These are phyloP conservation scores for Graphilbum ipis-grandicollis DNA, from an alignment of 2,329 filamentous ascomycete genomes.

Conservation along the genomic window DNA sequence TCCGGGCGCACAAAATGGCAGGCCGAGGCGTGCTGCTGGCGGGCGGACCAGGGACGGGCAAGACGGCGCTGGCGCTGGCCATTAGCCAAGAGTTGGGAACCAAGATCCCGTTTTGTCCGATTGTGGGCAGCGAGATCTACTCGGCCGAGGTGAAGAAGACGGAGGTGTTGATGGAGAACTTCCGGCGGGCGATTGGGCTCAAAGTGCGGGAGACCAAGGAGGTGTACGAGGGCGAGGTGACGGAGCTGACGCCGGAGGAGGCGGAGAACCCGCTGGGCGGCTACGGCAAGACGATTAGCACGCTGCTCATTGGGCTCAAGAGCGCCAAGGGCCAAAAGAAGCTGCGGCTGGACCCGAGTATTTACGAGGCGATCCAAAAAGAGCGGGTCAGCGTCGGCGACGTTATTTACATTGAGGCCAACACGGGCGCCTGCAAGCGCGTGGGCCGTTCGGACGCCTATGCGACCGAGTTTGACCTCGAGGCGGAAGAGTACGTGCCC, in stretches of 20 bases:
- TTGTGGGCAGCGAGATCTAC: constrained; percentile 96
- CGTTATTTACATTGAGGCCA: constrained; percentile 98
- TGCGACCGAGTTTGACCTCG: constrained; percentile 93
- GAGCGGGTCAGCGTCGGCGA: constrained; percentile 92
- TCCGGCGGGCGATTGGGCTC: constrained; percentile 85
- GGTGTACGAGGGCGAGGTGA: constrained; percentile 97
- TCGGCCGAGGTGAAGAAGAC: constrained; percentile 99
- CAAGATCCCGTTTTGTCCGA: constrained; percentile 96
- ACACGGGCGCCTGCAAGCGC: constrained; percentile 94
- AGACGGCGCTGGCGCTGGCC: constrained; percentile 87
- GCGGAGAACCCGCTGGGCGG: constrained; percentile 92
- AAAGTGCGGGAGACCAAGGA: constrained; percentile 98
- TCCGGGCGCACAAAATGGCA: constrained; percentile 94
- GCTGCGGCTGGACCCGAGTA: constrained; percentile 86
- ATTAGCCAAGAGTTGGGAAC: constrained; percentile 95
- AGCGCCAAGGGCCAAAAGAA: constrained; percentile 96
- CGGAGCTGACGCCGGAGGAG: constrained; percentile 92
- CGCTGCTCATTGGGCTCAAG: constrained; percentile 85
- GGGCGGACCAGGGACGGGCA: constrained; percentile 88
- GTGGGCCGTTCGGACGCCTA: constrained; percentile 94
- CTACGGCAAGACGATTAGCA: constrained; percentile 95
- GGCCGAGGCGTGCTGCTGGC: constrained; percentile 85
- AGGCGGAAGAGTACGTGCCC: constrained; percentile 97
- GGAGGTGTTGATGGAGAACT: constrained; percentile 98
- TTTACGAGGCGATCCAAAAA: constrained; percentile 98